Evolutionary conservation across 2,329 filamentous ascomycete genomes (phyloP).

Genomic region (Colletotrichum sp.): DNA sequence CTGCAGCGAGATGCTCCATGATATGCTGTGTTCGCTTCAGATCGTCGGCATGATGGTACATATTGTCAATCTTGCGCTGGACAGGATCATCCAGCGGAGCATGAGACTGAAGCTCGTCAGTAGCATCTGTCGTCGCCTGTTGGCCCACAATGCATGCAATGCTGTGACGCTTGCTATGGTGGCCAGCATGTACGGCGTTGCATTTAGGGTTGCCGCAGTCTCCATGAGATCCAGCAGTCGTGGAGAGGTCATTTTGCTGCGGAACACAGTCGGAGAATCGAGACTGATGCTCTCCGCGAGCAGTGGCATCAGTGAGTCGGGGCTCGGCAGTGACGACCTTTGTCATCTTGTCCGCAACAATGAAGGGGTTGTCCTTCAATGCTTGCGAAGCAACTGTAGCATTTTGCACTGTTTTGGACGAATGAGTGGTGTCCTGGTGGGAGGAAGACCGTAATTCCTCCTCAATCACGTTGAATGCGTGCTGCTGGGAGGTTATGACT

Average conservation of each 20-base stretch:
- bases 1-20: conserved; percentile 35
- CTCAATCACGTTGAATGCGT: background rate
- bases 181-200: conserved; percentile 26
- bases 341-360: conserved; percentile 31
- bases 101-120: background rate
- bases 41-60: conserved; percentile 37
- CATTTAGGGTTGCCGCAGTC: conserved; percentile 33
- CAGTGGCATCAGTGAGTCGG: conserved; percentile 23
- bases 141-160: conserved; percentile 31
- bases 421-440: background rate
- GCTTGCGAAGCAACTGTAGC: conserved; percentile 1
- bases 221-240: conserved; percentile 17
- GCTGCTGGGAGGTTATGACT: background rate
- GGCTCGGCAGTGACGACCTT: conserved; percentile 26
- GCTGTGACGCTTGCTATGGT: conserved; percentile 35
- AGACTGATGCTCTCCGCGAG: conserved; percentile 23
- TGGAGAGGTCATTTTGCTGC: conserved; percentile 16
- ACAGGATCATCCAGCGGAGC: conserved; percentile 4
- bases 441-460: background rate
- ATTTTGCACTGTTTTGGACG: background rate
- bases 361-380: conserved; percentile 36
- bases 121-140: conserved; percentile 5
- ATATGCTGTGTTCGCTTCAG: conserved; percentile 38
- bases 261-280: conserved; percentile 35
- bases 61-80: conserved; percentile 31